Percentiles rank a stretch among this genome's conserved stretches.
phyloP scores from a whole-genome alignment of 495 filamentous ascomycete genomes.

The Aspergillus carlsbadensis region DNA sequence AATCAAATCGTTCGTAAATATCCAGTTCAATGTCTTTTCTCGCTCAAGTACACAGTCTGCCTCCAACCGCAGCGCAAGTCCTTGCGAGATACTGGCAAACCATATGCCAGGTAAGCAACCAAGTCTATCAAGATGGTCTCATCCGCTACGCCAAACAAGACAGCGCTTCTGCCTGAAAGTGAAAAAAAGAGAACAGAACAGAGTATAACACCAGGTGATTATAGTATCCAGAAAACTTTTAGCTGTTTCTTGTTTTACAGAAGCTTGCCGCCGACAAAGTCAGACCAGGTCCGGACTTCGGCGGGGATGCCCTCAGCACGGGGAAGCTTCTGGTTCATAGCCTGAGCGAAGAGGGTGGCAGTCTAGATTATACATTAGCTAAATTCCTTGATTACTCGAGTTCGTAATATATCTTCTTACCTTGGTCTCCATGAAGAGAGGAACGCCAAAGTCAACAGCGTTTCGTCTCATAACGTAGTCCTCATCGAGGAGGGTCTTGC shows the following conservation, averaged over 20 bases:
- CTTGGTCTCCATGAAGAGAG: conserved; percentile 98
- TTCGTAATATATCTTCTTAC: conserved; percentile 51
- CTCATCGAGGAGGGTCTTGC: conserved; percentile 81
- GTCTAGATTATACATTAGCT: conserved; percentile 59
- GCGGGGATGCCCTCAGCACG: conserved; percentile 75
- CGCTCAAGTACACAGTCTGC: conserved; percentile 30
- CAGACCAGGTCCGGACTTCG: conserved; percentile 91
- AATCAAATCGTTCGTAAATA: conserved; percentile 13
- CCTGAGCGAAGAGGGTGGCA: conserved; percentile 89
- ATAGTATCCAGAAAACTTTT: conserved; percentile 28
- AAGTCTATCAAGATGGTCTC: conserved; percentile 37
- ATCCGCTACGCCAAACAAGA: conserved; percentile 28
- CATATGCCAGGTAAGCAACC: conserved; percentile 22
- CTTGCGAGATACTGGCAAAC: conserved; percentile 10
- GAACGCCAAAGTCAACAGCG: conserved; percentile 96
- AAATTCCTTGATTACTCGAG: not conserved
- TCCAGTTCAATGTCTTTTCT: conserved; percentile 25
- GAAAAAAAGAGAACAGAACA: conserved; percentile 14
- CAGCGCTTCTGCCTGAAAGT: conserved; percentile 22
- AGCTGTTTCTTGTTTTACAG: conserved; percentile 57
- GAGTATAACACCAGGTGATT: conserved; percentile 20
- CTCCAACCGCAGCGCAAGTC: conserved; percentile 7
- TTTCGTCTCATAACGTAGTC: conserved; percentile 99
- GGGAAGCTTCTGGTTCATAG: conserved; percentile 94
- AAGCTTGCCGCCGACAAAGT: conserved; percentile 89